Evolutionary conservation across 768 basidiomycete genomes (phyloP).

Genomic region (Nevesoporus exiguus): DNA sequence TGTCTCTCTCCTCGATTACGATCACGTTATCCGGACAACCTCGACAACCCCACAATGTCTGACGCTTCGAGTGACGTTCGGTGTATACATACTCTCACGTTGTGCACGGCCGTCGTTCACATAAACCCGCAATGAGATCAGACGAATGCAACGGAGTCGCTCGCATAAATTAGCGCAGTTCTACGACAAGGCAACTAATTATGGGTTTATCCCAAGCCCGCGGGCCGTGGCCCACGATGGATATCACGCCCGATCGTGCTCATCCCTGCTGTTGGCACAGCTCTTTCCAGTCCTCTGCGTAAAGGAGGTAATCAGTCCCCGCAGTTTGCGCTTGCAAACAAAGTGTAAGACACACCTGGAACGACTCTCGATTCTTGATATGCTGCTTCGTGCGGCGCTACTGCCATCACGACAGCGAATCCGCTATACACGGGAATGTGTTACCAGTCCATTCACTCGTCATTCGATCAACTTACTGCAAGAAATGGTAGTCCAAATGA

Average conservation of each 20-base stretch:
- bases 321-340: too few species aligned
- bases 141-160: too few species aligned
- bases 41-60: too few species aligned
- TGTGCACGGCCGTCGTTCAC: too few species aligned
- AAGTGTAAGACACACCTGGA: slow-evolving; percentile 18
- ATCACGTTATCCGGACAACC: too few species aligned
- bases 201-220: too few species aligned
- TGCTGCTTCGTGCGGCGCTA: slow-evolving; percentile 6
- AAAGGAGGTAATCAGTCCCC: neutral
- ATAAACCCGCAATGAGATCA: too few species aligned
- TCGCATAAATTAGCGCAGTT: too few species aligned
- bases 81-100: too few species aligned
- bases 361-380: slow-evolving; percentile 6
- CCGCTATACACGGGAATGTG: neutral
- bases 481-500: neutral
- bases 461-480: neutral
- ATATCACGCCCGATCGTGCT: neutral
- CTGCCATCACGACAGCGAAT: slow-evolving; percentile 25
- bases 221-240: neutral
- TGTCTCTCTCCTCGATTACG: too few species aligned
- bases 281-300: neutral
- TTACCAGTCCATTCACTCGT: neutral
- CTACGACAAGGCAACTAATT: too few species aligned
- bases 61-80: too few species aligned
- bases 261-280: neutral